phyloP scores from a whole-genome alignment of 306 rosid species.

The Oxytropis ochrocephala region DNA sequence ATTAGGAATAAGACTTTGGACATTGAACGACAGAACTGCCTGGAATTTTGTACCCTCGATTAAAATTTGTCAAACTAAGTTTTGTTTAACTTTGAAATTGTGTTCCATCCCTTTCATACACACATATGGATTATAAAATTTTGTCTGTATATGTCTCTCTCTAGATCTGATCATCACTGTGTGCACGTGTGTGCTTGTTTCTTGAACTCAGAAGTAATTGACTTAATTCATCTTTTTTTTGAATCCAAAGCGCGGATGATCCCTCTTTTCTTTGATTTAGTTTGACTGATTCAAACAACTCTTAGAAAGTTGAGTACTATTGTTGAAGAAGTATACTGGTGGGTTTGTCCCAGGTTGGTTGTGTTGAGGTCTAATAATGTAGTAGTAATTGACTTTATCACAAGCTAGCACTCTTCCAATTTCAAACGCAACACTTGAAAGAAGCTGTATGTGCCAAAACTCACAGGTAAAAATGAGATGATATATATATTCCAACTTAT shows the following conservation, averaged over 20 bases:
- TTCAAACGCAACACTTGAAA: no score
- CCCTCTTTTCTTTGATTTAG: not conserved
- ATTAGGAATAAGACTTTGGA: conserved; percentile 20
- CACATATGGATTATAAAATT: not conserved
- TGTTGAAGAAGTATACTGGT: no score
- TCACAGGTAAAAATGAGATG: no score
- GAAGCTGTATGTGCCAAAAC: no score
- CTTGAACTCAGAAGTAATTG: conserved; percentile 14
- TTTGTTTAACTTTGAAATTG: conserved; percentile 39
- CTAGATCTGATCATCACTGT: not conserved
- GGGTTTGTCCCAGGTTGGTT: no score
- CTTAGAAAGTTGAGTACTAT: no score
- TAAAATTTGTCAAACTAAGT: conserved; percentile 24
- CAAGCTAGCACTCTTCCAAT: no score
- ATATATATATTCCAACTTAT: no score
- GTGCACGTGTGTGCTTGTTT: conserved; percentile 32
- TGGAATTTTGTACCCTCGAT: conserved; percentile 27
- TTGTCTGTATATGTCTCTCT: conserved; percentile 28
- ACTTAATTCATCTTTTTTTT: not conserved
- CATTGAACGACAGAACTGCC: conserved; percentile 48
- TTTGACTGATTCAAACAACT: no score
- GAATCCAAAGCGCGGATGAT: not conserved
- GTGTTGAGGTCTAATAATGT: no score
- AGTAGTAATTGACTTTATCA: no score
- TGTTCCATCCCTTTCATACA: conserved; percentile 38